Conservation (phyloP, 2,329 filamentous ascomycete species). For the Trichoderma oligosporum region DNA sequence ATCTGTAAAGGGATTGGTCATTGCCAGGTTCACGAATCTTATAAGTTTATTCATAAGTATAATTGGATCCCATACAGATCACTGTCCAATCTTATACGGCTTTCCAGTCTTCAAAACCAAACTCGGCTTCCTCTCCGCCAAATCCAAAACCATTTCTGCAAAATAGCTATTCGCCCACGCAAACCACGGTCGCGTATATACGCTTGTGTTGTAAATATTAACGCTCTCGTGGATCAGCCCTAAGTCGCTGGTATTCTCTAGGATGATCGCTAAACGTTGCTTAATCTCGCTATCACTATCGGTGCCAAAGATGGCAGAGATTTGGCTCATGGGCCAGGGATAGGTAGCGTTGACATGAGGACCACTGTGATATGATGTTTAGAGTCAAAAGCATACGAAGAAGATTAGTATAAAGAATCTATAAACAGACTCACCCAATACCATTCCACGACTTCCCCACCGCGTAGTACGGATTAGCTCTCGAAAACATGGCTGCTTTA, state of each 20-base stretch:
- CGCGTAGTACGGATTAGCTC: constrained; percentile 72
- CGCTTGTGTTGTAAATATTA: constrained; percentile 38
- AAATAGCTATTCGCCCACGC: constrained; percentile 44
- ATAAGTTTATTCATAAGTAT: background rate
- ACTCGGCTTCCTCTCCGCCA: constrained; percentile 78
- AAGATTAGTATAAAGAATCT: background rate
- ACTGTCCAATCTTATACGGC: constrained; percentile 20
- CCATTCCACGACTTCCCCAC: constrained; percentile 26
- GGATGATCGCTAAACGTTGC: constrained; percentile 36
- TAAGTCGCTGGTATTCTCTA: constrained; percentile 39
- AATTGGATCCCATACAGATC: background rate
- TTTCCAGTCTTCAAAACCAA: constrained; percentile 47
- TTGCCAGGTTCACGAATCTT: background rate
- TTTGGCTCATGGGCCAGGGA: constrained; percentile 55
- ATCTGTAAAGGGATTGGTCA: background rate
- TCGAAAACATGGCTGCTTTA: constrained; percentile 69
- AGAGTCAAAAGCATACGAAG: background rate
- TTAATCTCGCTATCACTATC: constrained; percentile 35
- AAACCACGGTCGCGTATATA: constrained; percentile 46
- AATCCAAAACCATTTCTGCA: constrained; percentile 56
- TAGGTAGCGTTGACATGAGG: constrained; percentile 58
- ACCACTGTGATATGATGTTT: constrained; percentile 41
- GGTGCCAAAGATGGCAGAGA: constrained; percentile 50
- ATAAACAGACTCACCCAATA: constrained; percentile 26
- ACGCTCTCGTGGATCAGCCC: constrained; percentile 50